Conservation (phyloP, 805 yeast species). For the Ogataea chonburiensis region DNA sequence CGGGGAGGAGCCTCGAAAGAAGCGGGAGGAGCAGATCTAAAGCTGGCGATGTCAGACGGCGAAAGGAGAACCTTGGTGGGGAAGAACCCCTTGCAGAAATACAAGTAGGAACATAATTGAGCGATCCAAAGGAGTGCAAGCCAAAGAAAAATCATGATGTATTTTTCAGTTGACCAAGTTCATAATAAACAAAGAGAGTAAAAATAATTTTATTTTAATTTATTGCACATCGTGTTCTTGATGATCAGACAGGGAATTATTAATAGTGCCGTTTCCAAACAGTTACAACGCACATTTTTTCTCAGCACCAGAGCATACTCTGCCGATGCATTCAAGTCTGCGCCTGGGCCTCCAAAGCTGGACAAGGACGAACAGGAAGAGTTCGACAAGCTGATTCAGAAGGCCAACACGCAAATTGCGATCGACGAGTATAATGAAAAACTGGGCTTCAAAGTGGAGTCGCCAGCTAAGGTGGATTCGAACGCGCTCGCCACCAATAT, state of each 20-base stretch:
- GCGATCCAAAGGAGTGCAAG: conserved; percentile 22
- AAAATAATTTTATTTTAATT: conserved; percentile 2
- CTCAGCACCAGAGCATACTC: too few species aligned
- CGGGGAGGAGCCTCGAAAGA: conserved; percentile 34
- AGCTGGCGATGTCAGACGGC: conserved; percentile 47
- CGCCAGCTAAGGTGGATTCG: conserved; percentile 45
- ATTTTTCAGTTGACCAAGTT: too few species aligned
- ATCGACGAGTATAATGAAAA: conserved; percentile 66
- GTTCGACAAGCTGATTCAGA: conserved; percentile 79
- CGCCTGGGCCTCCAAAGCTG: conserved; percentile 66
- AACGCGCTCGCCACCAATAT: conserved; percentile 67
- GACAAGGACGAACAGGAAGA: conserved; percentile 84
- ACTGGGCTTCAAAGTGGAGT: conserved; percentile 31
- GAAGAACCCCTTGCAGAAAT: conserved; percentile 82
- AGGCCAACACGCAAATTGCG: conserved; percentile 76
- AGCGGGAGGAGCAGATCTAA: conserved; percentile 33
- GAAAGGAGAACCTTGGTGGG: conserved; percentile 81
- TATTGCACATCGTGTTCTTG: not conserved
- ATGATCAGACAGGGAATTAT: conserved; percentile 1
- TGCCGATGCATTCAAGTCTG: conserved; percentile 25
- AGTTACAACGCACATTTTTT: too few species aligned
- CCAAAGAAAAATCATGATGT: conserved; percentile 20
- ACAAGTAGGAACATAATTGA: conserved; percentile 54
- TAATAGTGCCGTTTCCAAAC: too few species aligned
- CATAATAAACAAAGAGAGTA: not conserved